Evolutionary conservation across 768 basidiomycete species (phyloP), one percentile per base, ranked within the genome.

Genomic region (Hydnomerulius pinastri): DNA sequence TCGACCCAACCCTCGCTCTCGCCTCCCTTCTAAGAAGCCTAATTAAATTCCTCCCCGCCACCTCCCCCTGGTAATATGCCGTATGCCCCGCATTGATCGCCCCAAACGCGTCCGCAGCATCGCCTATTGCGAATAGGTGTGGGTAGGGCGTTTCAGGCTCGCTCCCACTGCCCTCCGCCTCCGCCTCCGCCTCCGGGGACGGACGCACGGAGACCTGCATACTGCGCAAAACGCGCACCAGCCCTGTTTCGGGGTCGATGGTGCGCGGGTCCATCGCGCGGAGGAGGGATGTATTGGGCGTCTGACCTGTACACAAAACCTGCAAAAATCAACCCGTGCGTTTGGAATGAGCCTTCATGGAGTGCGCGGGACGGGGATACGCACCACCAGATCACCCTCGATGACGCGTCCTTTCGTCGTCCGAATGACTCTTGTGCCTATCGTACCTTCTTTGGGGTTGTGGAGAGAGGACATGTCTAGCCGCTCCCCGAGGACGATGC

Each of bases 221-320:
- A 1, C 79, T 80, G 7, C 73, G 71, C 23, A 76, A 59, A 20
- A 85, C 82, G 35, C 69, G 71, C 11, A 74, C 70, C 46, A 79
- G 69, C 15, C 68, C 65, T 38, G 61, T 78, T 10, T 61, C 53
- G 0, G 69, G 60, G 18, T 75, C 69, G 10, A 82, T 69, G 1
- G 75, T 71, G 11, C 56, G 49, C 3, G 71, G 62, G 58, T 80
- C 75, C 68, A 80, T 71, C 1, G 58, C 58, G 18, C 56, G 60
- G 2, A 86, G 64, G 30, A 85, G 56, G 1, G 56, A 60, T 0
- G 82, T 81, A 59, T 85, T 84, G 15, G 82, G 82, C 6, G 58
- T 66, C 62, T 85, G 84, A 7, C 84, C 84, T 0, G 82, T 84
- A 55, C 83, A 84, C 1, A 83, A 67, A 9, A 85, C 74, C 81